Evolutionary conservation across 2,329 filamentous ascomycete genomes (phyloP).

Genomic region (Aspergillus terreus): DNA sequence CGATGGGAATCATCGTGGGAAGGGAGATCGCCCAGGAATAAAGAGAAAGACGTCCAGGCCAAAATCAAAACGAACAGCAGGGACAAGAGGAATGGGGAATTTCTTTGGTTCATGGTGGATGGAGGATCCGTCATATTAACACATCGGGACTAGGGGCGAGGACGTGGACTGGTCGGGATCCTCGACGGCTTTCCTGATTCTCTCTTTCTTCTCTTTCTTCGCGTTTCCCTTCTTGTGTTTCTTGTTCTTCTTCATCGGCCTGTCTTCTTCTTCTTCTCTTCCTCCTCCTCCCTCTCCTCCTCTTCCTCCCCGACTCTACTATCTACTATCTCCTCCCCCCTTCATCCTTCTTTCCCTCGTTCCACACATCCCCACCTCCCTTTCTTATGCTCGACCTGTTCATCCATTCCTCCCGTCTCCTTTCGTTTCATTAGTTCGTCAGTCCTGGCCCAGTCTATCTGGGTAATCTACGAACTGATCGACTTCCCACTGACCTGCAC

Average conservation of each 20-base stretch:
- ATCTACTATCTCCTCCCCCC: constrained; percentile 11
- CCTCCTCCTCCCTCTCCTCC: constrained; percentile 9
- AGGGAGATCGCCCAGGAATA: background rate
- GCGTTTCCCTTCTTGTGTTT: constrained; percentile 7
- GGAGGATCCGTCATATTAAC: constrained; percentile 41
- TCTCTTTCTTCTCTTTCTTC: constrained; percentile 15
- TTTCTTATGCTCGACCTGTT: constrained; percentile 7
- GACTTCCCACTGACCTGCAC: constrained; percentile 20
- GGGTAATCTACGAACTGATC: constrained; percentile 2
- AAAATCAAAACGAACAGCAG: background rate
- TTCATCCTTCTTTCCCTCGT: constrained; percentile 4
- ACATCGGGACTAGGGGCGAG: constrained; percentile 38
- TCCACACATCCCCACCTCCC: constrained; percentile 3
- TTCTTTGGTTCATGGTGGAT: constrained; percentile 26
- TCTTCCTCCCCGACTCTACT: constrained; percentile 10
- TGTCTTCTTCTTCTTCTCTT: constrained; percentile 10
- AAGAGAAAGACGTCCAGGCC: constrained; percentile 1
- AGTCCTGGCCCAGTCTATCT: constrained; percentile 1
- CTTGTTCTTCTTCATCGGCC: constrained; percentile 9
- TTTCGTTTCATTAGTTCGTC: constrained; percentile 6
- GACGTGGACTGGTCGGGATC: constrained; percentile 32
- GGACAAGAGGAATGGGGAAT: constrained; percentile 7
- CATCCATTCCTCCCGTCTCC: constrained; percentile 11
- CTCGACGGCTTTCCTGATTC: constrained; percentile 28
- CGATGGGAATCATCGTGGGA: background rate